Evolutionary conservation across 805 yeast species (phyloP).

Genomic region (Metschnikowia aberdeeniae): DNA sequence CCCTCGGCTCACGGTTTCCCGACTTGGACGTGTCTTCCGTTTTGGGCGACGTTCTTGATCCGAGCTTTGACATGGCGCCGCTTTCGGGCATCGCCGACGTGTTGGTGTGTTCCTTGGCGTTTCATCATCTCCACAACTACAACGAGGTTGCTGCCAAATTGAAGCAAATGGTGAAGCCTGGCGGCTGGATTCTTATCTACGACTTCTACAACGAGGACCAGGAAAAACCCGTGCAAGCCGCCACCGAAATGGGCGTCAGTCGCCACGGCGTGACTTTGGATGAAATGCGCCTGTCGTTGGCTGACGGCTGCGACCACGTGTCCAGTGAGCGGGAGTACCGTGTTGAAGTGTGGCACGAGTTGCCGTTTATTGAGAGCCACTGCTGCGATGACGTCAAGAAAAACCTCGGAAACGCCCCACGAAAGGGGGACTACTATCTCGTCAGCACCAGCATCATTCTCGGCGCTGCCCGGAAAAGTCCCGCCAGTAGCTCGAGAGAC

Average conservation of each 20-base stretch:
- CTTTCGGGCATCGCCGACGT: conserved; percentile 21
- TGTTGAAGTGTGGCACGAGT: conserved; percentile 22
- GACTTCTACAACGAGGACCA: conserved; percentile 36
- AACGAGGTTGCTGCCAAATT: conserved; percentile 27
- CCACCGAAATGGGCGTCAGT: conserved; percentile 1
- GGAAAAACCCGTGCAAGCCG: neutral
- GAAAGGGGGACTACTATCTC: conserved; percentile 10
- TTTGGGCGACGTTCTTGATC: conserved; percentile 25
- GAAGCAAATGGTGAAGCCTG: conserved; percentile 28
- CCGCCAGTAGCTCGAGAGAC: no score
- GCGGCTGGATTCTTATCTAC: conserved; percentile 33
- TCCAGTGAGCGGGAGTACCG: conserved; percentile 20
- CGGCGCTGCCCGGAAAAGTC: conserved; percentile 29
- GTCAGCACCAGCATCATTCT: conserved; percentile 22
- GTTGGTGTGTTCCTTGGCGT: conserved; percentile 34
- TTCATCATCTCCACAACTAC: conserved; percentile 37
- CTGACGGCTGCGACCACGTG: conserved; percentile 15
- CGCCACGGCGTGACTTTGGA: conserved; percentile 6
- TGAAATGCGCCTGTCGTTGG: conserved; percentile 2
- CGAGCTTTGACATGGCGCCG: conserved; percentile 8
- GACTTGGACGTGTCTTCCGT: conserved; percentile 16
- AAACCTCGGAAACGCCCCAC: conserved; percentile 10
- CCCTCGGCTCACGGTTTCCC: conserved; percentile 1
- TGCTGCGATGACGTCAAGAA: conserved; percentile 14
- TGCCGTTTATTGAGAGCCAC: conserved; percentile 25